Base-by-base conservation (phyloP, 1,139 yeast genomes). In the Yamadazyma triangularis region DNA sequence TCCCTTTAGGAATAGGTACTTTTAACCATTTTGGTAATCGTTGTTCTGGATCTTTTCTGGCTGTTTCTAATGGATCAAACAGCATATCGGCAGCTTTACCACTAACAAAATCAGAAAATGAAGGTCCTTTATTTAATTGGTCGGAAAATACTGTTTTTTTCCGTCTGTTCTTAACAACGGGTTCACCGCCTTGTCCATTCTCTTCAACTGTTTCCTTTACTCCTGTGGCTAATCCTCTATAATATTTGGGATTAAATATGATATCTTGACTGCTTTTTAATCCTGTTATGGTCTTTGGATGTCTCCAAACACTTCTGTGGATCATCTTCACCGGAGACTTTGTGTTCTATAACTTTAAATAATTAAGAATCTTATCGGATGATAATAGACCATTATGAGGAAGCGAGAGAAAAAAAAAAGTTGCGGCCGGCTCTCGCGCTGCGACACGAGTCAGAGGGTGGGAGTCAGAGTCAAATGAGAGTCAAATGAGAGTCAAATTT, bases 1-100 rank as follows among this genome's bases (percentile, higher is more conserved):
- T 71, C 28, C 98, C 98, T 60, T 85, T 86, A 11, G 98, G 98
- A 43, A 91, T 88, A 6, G 95, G 94, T 3, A 91, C 95, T 56
- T 86, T 88, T 34, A 93, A 70, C 99, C 99, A 93, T 34, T 75
- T 63, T 4, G 99, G 99, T 35, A 93, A 68, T 47, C 95, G 69
- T 19, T 80, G 85, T 32, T 72, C 64, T 0, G 78, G 75, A 38
- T 73, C 79, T 32, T 59, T 57, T 40, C 79, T 58, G 2, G 81
- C 83, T 23, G 76, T 74, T 44, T 82, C 89, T 30, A 84, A 61
- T 2, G 95, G 93, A 50, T 82, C 89, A 12, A 72, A 52, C 12
- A 70, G 51, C 60, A 75, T 64, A 31, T 75, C 73, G 8, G 83
- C 73, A 1, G 96, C 96, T 36, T 79, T 75, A 8, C 95, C 95